These are phyloP conservation scores for Termitomyces sp. DNA, from an alignment of 768 basidiomycete species.

Conservation along the genomic window DNA sequence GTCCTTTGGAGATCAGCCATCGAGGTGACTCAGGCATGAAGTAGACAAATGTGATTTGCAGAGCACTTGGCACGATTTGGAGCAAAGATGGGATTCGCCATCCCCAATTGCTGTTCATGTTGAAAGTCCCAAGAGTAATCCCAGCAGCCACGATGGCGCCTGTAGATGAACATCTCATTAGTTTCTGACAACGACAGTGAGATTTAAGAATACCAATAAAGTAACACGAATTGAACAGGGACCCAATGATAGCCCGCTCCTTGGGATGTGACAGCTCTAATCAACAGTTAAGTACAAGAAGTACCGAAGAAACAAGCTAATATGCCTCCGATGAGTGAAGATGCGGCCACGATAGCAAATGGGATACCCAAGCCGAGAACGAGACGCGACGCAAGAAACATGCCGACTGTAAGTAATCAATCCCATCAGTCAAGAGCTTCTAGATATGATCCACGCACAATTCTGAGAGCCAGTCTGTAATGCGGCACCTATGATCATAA, in stretches of 20 bases:
- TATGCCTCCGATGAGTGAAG: conserved; percentile 54
- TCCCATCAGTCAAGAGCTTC: background rate
- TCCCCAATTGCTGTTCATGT: conserved; percentile 51
- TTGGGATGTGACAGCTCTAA: conserved; percentile 63
- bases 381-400: conserved; percentile 54
- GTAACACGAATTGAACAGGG: conserved; percentile 60
- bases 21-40: conserved; percentile 63
- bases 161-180: conserved; percentile 4
- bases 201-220: conserved; percentile 36
- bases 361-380: conserved; percentile 55
- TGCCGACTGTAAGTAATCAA: conserved; percentile 33
- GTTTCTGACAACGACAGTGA: background rate
- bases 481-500: conserved; percentile 44
- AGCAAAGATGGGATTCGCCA: conserved; percentile 69
- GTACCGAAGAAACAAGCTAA: background rate
- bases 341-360: conserved; percentile 59
- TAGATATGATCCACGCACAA: conserved; percentile 27
- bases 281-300: background rate
- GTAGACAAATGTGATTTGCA: conserved; percentile 51
- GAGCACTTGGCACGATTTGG: conserved; percentile 45
- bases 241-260: conserved; percentile 61
- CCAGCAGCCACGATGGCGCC: conserved; percentile 57
- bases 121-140: conserved; percentile 60
- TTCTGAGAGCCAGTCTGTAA: conserved; percentile 43
- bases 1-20: conserved; percentile 57